Percentiles rank a stretch among this genome's conserved stretches.
Evolutionary conservation across 2,329 filamentous ascomycete species (phyloP).

Genomic region (Fusarium fracticaudum): DNA sequence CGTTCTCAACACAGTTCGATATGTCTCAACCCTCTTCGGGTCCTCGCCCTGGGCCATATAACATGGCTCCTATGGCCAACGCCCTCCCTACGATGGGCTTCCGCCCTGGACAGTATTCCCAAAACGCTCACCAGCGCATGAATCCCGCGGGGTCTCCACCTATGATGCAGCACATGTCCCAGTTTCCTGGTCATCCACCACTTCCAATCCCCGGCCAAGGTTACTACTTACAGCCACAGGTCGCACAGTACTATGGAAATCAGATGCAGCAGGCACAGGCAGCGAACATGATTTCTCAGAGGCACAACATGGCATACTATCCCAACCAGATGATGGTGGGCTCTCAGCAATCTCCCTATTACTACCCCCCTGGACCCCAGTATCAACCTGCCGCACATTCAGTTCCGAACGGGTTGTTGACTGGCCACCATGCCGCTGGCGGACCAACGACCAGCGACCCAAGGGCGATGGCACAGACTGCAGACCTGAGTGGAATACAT

Average conservation of each 20-base stretch:
- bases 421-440: constrained; percentile 49
- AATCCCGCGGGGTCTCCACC: constrained; percentile 49
- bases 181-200: constrained; percentile 51
- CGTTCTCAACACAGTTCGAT: constrained; percentile 55
- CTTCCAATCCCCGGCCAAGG: constrained; percentile 54
- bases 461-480: constrained; percentile 32
- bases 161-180: constrained; percentile 53
- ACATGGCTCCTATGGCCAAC: constrained; percentile 57
- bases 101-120: constrained; percentile 51
- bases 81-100: constrained; percentile 55
- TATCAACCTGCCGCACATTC: constrained; percentile 48
- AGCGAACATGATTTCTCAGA: constrained; percentile 47
- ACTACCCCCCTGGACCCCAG: constrained; percentile 54
- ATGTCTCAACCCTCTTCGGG: constrained; percentile 47
- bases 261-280: constrained; percentile 53
- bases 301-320: constrained; percentile 56
- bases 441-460: constrained; percentile 39
- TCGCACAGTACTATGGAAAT: constrained; percentile 56
- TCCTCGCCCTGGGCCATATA: constrained; percentile 51
- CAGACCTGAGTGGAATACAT: constrained; percentile 11
- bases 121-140: constrained; percentile 48
- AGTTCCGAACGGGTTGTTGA: constrained; percentile 47
- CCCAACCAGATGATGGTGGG: constrained; percentile 55
- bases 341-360: constrained; percentile 55
- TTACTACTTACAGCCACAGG: constrained; percentile 59